phyloP scores from a whole-genome alignment of 1,139 yeast species.

The Saccharomyces hybrid region DNA sequence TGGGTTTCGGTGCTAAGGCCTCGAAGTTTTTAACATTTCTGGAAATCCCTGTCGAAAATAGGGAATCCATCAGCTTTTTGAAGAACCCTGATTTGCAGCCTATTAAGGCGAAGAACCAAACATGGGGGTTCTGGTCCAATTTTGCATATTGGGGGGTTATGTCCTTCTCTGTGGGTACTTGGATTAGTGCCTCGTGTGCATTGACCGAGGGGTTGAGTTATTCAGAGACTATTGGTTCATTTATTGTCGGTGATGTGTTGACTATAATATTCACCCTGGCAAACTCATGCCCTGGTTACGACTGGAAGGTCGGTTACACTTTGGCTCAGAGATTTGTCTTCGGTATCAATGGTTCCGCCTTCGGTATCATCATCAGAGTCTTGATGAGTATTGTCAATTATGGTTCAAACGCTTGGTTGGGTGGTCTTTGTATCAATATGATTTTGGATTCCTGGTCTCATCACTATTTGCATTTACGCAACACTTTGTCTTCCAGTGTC shows the following conservation, averaged over 20 bases:
- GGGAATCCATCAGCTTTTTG: conserved; percentile 30
- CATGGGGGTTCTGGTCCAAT: conserved; percentile 39
- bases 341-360: conserved; percentile 39
- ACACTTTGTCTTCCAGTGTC: conserved; percentile 33
- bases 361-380: conserved; percentile 38
- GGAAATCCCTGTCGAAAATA: conserved; percentile 31
- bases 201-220: conserved; percentile 37
- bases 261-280: conserved; percentile 36
- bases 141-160: conserved; percentile 38
- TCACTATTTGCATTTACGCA: conserved; percentile 31
- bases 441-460: conserved; percentile 34
- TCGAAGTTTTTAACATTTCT: conserved; percentile 13
- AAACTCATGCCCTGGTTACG: conserved; percentile 39
- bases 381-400: conserved; percentile 38
- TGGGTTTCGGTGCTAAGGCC: not conserved
- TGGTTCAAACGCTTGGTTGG: conserved; percentile 39
- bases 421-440: conserved; percentile 36
- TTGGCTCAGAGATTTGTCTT: conserved; percentile 40
- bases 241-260: conserved; percentile 38
- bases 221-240: conserved; percentile 37
- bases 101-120: conserved; percentile 30
- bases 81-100: conserved; percentile 37
- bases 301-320: conserved; percentile 43
- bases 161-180: conserved; percentile 37
- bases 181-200: conserved; percentile 38